Evolutionary conservation across 1,139 yeast genomes (phyloP), one percentile per base, ranked within the genome.

Genomic region (Saccharomyces hybrid): DNA sequence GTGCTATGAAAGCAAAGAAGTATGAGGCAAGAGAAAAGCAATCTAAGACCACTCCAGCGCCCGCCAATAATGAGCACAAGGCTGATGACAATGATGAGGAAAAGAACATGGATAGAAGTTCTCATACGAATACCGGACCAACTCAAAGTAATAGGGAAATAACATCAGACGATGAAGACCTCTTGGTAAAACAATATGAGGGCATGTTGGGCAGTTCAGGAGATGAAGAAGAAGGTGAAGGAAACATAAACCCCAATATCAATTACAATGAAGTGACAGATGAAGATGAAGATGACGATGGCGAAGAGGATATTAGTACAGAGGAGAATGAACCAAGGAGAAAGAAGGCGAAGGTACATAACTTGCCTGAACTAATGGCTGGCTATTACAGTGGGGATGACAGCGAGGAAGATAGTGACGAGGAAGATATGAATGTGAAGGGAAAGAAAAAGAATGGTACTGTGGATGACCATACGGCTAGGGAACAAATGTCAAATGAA

Each of bases 351-450:
- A 61, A 65, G 57, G 62, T 61, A 41, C 56, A 70, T 47, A 73
- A 75, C 13, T 77, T 90, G 23, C 97, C 97, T 0, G 82, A 80
- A 51, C 75, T 91, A 49, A 83, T 86, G 46, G 75, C 80, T 2
- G 97, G 97, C 4, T 91, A 88, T 68, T 80, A 78, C 57, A 88
- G 96, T 1, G 96, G 96, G 47, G 70, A 62, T 49, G 69, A 44
- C 83, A 86, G 2, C 77, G 90, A 84, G 47, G 86, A 67, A 16
- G 59, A 65, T 42, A 70, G 68, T 49, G 71, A 67, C 2, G 86
- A 83, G 53, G 77, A 78, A 52, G 91, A 87, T 61, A 71, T 74
- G 47, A 77, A 82, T 1, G 42, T 14, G 4, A 38, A 38, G 23
- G 42, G 42, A 8, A 38, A 16, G 42, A 38, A 16, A 38, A 38